Base-by-base conservation (phyloP, 2,329 filamentous ascomycete genomes). In the Magnaporthiopsis rhizophila region DNA sequence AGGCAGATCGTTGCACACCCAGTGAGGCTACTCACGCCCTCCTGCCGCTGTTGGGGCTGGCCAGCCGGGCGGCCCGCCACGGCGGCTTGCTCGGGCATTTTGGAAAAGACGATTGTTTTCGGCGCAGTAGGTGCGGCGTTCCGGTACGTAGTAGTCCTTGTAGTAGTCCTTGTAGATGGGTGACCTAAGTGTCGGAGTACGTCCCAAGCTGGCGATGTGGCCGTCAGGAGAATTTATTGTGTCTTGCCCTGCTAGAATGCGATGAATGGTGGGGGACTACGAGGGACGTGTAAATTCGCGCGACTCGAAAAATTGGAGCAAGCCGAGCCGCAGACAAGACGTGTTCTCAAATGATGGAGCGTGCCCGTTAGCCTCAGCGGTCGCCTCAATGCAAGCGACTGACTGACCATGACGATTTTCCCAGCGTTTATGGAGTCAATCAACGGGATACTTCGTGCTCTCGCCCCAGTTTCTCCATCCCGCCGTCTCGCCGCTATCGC, bases 1-100 rank as follows among this genome's bases (percentile, higher is more conserved):
- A 28, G n/a, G 12, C n/a, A 26, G 26, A 12, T 24, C n/a, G 56
- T 26, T 6, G 38, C 38, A 58, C n/a, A 13, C 13, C 21, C 7
- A 18, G 11, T 18, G n/a, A 26, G 24, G 57, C 45, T 21, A 75
- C 75, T 65, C 73, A 77, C 74, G 56, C 73, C 71, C 65, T 69
- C 65, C 60, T 67, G 70, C 68, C 75, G 70, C 66, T 71, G 70
- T 30, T 65, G 62, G 57, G 53, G 62, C 30, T 26, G 64, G 53
- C 69, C 68, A 67, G 72, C 73, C 66, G 71, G 69, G 65, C 69
- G 69, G 56, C 70, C 72, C 50, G 72, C 68, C 63, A 72, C 69
- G 36, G 66, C 69, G 65, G 68, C 70, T 67, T 63, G 62, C 69
- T 74, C 70, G 36, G 76, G 75, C 76, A 78, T 78, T 53, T 68